Percentiles rank a stretch among this genome's conserved stretches.
phyloP scores from a whole-genome alignment of 176 grass and related monocot species.

The Metroxylon sagu region DNA sequence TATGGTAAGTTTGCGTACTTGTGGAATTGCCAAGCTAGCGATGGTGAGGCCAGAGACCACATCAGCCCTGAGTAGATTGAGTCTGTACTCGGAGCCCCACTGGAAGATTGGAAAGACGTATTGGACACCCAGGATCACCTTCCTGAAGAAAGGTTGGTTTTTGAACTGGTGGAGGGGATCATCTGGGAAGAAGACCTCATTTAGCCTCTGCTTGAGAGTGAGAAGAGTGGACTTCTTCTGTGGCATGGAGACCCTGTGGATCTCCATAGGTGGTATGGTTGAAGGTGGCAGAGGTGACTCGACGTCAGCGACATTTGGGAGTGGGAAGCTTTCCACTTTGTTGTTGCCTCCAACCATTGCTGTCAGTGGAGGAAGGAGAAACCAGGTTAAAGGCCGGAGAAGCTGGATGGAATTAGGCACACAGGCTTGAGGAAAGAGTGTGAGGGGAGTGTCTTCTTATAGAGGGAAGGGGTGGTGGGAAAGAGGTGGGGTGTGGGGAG shows the following conservation, averaged over 20 bases:
- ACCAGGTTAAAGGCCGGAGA: not conserved
- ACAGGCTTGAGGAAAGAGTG: slow-evolving; percentile 4
- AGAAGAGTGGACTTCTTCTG: slow-evolving; percentile 28
- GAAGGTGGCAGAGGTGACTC: not conserved
- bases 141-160: slow-evolving; percentile 57
- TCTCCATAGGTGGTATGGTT: slow-evolving; percentile 18
- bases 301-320: slow-evolving; percentile 42
- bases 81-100: slow-evolving; percentile 71
- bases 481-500: not conserved
- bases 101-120: slow-evolving; percentile 92
- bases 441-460: slow-evolving; percentile 14
- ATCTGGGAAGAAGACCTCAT: slow-evolving; percentile 95
- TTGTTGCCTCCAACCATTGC: slow-evolving; percentile 29
- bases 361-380: not conserved
- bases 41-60: slow-evolving; percentile 93
- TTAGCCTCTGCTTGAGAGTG: slow-evolving; percentile 49
- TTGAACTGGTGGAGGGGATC: slow-evolving; percentile 88
- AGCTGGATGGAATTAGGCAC: not conserved
- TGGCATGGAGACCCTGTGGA: slow-evolving; percentile 71
- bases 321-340: slow-evolving; percentile 58
- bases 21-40: slow-evolving; percentile 95
- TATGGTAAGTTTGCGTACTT: slow-evolving; percentile 25
- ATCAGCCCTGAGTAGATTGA: slow-evolving; percentile 80
- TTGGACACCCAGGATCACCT: slow-evolving; percentile 58
- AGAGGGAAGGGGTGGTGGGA: not conserved